Evolutionary conservation across 2,329 filamentous ascomycete species (phyloP), one percentile per base, ranked within the genome.

Genomic region (Hypoxylon sp.): DNA sequence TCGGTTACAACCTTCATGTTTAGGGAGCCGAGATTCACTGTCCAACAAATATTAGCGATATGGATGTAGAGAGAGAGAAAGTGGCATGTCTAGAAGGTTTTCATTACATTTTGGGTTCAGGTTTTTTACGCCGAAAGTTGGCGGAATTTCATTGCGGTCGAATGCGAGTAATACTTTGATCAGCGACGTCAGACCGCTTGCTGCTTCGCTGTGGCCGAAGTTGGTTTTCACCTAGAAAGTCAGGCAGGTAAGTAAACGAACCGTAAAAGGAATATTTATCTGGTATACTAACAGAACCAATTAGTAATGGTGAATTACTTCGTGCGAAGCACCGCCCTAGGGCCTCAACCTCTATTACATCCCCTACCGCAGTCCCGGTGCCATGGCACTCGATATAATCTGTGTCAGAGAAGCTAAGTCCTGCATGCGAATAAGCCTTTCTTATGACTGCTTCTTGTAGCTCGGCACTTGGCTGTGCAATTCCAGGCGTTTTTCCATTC

Each of bases 401-500:
- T 35, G 60, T 66, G 36, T 53, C 65, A 34, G 4, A 9, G 20
- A 41, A 57, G 11, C 29, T 51, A 0, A 70, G 61, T 3, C 65
- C 72, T 0, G 71, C 69, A 3, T 50, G 45, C 0, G 13, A 12
- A 51, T 77, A 77, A 0, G 69, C 67, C 8, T 60, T 56, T 17
- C 64, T 46, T n/a, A 75, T 75, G 0, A 74, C 51, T 0, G 41
- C 59, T 7, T 61, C 63, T 50, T 79, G 77, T 0, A 41, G 2
- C 0, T 30, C 30, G 1, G 27, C 20, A 12, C 58, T 78, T 0
- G 80, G 80, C 29, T 75, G 69, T 0, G 77, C 76, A 23, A 82
- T 75, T 0, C 77, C 78, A 2, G 64, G 7, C 62, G 77, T 68
- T 17, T 48, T 65, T 2, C 78, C 78, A 49, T 79, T 75, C 0